Conservation (phyloP, 441 rosid genomes). For the Euphorbia celastroides region DNA sequence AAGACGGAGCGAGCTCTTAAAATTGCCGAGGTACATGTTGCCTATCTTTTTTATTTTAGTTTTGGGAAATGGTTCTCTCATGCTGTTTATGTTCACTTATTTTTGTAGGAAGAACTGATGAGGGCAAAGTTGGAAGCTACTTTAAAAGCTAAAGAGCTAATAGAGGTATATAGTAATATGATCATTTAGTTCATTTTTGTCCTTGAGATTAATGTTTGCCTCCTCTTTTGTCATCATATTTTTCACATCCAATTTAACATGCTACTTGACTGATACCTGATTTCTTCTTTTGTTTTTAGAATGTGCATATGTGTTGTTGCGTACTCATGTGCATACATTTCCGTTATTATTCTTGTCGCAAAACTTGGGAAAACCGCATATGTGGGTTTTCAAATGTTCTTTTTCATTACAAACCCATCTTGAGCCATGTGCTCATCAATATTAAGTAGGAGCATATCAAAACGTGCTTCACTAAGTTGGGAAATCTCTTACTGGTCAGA, state of each 20-base stretch:
- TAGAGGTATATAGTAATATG: slow-evolving; percentile 48
- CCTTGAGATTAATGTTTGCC: not conserved
- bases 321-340: not conserved
- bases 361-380: not conserved
- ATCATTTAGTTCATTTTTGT: slow-evolving; percentile 9
- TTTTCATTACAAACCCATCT: too few species aligned
- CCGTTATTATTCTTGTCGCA: not conserved
- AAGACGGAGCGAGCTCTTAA: slow-evolving; percentile 91
- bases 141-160: slow-evolving; percentile 56
- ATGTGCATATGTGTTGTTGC: not conserved
- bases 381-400: slow-evolving; percentile 2
- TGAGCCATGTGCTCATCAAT: too few species aligned
- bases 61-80: slow-evolving; percentile 11
- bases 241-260: too few species aligned
- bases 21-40: slow-evolving; percentile 66
- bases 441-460: not conserved
- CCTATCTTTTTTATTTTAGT: not conserved
- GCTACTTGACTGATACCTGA: not conserved
- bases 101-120: slow-evolving; percentile 84
- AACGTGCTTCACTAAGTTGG: not conserved
- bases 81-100: slow-evolving; percentile 6
- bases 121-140: slow-evolving; percentile 78
- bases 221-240: not conserved
- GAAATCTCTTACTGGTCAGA: not conserved
- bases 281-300: not conserved